Base-by-base conservation (phyloP, 352 stramenopile species). In the Phytophthora pluvialis region DNA sequence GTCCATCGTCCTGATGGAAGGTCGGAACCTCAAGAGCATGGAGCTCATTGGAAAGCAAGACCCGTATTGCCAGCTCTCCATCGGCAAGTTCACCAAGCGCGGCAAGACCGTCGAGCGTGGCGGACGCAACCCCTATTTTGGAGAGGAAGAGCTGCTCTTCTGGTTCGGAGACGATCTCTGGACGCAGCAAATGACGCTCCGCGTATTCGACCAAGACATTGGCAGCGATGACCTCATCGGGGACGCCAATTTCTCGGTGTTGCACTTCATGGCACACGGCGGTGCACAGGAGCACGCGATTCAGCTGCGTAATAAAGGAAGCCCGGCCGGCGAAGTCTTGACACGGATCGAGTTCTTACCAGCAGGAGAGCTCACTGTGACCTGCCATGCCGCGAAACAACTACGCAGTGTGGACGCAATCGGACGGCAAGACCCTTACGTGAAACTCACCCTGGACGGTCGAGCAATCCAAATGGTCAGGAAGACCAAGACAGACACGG, bases 101-200 rank as follows among this genome's bases (percentile, higher is more conserved):
- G 72, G 84, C 60, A 94, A 90, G 62, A 93, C 84, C 0, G 46
- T 90, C 21, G 61, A 81, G 13, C 90, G 90, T 60, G 86, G 93
- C 1, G 93, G 94, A 4, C 88, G 79, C 1, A 91, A 97, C 15
- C 94, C 93, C 3, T 97, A 96, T 42, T 98, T 98, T 73, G 76
- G 80, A 5, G 91, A 97, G 54, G 94, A 98, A 64, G 81, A 98
- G 44, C 48, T 98, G 13, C 75, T 95, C 5, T 91, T 98, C 42
- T 98, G 91, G 90, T 86, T 98, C 61, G 89, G 89, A 6, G 78
- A 90, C n/a, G 83, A 95, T n/a, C 73, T 93, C 13, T 98, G 92
- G 93, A 83, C 83, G 9, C 62, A 97, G 43, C 75, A 84, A 48
- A 85, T 98, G 66, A 56, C 74, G 21, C 60, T 98, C 1, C 83